Base-by-base conservation (phyloP, 192 early-diverging fungal species). In the Backusella westeae region DNA sequence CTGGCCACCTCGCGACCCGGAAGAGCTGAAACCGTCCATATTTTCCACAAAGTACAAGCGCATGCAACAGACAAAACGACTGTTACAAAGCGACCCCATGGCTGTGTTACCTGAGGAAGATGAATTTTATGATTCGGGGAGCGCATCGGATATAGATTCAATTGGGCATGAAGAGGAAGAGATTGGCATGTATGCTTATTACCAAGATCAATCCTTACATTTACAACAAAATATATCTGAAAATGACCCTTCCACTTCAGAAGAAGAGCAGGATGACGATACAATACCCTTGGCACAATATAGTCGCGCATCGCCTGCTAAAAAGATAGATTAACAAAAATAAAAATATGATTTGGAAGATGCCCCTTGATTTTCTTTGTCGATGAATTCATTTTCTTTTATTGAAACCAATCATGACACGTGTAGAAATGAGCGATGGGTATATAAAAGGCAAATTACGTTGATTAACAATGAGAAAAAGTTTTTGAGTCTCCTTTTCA, bases 1-100 rank as follows among this genome's bases (percentile, higher is more conserved):
- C 0, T 81, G 80, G 80, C 80, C 80, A 67, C 82, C 82, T 35
- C 26, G 82, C 32, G 82, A 83, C 26, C 82, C 82, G 34, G 82
- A 83, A 39, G 82, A 83, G 68, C 38, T 79, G 17, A 68, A 76
- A 49, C 82, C 78, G 10, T 83, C 82, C 10, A 80, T 83, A 34
- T 83, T 79, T 53, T 79, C 78, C 6, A 29, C 38, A 4, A 71
- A 69, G 35, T 74, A 78, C 14, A 63, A 63, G 17, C 78, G 76
- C 17, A 73, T 76, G 65, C 73, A 78, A 8, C 72, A 83, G 52
- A 76, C 17, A 14, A 56, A 49, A 29, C 29, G 63, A 5, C 6
- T 35, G 39, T 12, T 42, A 15, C 66, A 42, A 9, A 29, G 67
- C 17, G 41, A 78, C 6, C 53, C 34, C 21, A 42, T 34, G 35